These are phyloP conservation scores for Kwoniella sp. DNA, from an alignment of 768 basidiomycete genomes.

Conservation along the genomic window DNA sequence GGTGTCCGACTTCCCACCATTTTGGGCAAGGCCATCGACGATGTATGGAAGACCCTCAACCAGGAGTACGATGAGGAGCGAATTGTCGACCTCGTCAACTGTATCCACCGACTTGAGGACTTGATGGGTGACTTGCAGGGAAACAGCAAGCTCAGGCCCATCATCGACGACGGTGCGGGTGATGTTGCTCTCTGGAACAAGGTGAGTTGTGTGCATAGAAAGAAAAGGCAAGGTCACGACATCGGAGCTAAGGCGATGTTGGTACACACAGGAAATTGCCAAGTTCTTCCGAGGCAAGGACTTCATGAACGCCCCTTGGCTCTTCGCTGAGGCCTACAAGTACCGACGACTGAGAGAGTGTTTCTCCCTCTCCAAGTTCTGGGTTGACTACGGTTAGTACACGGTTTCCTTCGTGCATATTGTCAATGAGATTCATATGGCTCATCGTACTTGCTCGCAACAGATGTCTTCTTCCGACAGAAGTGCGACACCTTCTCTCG, in stretches of 20 bases:
- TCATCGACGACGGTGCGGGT: constrained; percentile 85
- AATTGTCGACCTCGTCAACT: constrained; percentile 78
- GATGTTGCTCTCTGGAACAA: constrained; percentile 97
- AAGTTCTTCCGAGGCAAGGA: constrained; percentile 82
- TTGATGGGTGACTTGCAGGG: constrained; percentile 84
- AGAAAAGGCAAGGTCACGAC: not conserved
- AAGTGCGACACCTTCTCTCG: constrained; percentile 97
- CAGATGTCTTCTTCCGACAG: constrained; percentile 87
- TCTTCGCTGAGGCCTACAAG: constrained; percentile 82
- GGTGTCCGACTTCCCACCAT: constrained; percentile 93
- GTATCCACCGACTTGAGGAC: constrained; percentile 84
- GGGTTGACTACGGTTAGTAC: constrained; percentile 70
- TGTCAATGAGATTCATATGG: not conserved
- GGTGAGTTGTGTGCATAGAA: constrained; percentile 28
- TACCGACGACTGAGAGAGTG: constrained; percentile 72
- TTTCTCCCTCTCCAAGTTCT: constrained; percentile 87
- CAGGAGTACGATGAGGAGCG: constrained; percentile 75
- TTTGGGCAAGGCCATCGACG: constrained; percentile 91
- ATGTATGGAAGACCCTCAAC: constrained; percentile 83
- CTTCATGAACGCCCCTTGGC: constrained; percentile 88
- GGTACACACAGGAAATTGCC: constrained; percentile 66
- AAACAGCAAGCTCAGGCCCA: constrained; percentile 78
- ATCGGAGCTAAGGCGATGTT: not conserved
- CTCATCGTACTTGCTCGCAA: not conserved
- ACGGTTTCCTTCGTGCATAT: not conserved